Evolutionary conservation across 2,329 filamentous ascomycete genomes (phyloP).

Genomic region (Talaromyces amestolkiae): DNA sequence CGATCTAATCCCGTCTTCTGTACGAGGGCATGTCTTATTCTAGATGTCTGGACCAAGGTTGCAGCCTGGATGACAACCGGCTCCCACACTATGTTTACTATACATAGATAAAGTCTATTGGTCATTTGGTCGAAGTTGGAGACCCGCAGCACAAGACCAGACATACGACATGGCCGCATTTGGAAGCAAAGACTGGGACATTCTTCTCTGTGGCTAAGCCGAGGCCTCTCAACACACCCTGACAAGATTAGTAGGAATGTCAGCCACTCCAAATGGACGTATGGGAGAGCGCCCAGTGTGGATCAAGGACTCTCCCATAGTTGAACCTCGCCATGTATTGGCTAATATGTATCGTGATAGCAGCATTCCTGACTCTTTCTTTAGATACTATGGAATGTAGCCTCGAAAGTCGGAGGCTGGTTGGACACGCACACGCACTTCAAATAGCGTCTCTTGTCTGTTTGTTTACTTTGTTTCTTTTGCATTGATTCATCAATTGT

Average conservation of each 20-base stretch:
- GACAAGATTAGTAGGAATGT: conserved; percentile 24
- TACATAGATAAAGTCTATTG: conserved; percentile 21
- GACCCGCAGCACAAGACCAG: conserved; percentile 30
- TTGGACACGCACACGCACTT: conserved; percentile 27
- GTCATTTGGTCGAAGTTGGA: conserved; percentile 21
- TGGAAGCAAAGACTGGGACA: conserved; percentile 34
- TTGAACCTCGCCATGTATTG: conserved; percentile 8
- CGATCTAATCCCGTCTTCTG: neutral
- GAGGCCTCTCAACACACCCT: conserved; percentile 19
- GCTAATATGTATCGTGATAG: conserved; percentile 3
- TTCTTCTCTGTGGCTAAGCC: conserved; percentile 34
- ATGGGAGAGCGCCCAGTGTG: conserved; percentile 13
- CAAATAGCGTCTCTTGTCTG: conserved; percentile 39
- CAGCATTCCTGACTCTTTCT: conserved; percentile 36
- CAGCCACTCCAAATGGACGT: conserved; percentile 25
- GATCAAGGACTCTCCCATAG: conserved; percentile 24
- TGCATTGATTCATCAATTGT: conserved; percentile 33
- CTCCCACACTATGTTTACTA: conserved; percentile 12
- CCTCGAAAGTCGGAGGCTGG: conserved; percentile 38
- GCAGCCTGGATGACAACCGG: conserved; percentile 10
- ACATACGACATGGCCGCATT: conserved; percentile 29
- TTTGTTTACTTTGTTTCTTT: conserved; percentile 46
- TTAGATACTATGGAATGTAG: conserved; percentile 36
- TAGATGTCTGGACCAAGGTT: conserved; percentile 16
- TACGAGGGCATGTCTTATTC: conserved; percentile 4